A percentile compares a stretch with the other conserved stretches of the same genome.
phyloP scores from a whole-genome alignment of 2,329 filamentous ascomycete genomes.

The Xylaria sp. region DNA sequence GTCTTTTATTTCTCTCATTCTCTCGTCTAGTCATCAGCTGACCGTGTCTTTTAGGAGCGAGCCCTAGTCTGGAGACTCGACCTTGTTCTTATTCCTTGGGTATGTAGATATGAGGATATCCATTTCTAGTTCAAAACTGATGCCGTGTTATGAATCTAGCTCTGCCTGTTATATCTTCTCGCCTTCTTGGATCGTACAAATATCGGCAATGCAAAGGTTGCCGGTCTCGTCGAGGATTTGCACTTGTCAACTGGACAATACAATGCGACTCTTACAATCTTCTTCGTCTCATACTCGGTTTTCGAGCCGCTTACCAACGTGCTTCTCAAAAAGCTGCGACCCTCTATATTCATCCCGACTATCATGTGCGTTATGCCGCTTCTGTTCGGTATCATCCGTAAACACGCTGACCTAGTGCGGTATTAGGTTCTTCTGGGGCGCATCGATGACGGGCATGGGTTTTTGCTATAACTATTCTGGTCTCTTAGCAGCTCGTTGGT shows the following conservation, averaged over 20 bases:
- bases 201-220: constrained; percentile 74
- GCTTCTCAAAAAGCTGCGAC: constrained; percentile 78
- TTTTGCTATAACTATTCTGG: constrained; percentile 71
- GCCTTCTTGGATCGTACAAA: constrained; percentile 82
- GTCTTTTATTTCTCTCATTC: not conserved
- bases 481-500: constrained; percentile 74
- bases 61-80: constrained; percentile 50
- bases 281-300: constrained; percentile 85
- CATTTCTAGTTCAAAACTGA: constrained; percentile 12
- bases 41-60: constrained; percentile 46
- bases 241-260: constrained; percentile 72
- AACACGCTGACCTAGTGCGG: constrained; percentile 40
- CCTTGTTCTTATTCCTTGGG: constrained; percentile 51
- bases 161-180: constrained; percentile 63
- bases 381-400: constrained; percentile 19
- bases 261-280: constrained; percentile 80
- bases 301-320: constrained; percentile 84
- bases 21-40: constrained; percentile 15
- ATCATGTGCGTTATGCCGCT: constrained; percentile 72
- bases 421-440: constrained; percentile 70
- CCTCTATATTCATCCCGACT: constrained; percentile 80
- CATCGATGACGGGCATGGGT: constrained; percentile 75
- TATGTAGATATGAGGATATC: constrained; percentile 36
- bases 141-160: constrained; percentile 15
- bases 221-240: constrained; percentile 65